Conservation (phyloP, 768 basidiomycete species). For the Lactarius tabidus region DNA sequence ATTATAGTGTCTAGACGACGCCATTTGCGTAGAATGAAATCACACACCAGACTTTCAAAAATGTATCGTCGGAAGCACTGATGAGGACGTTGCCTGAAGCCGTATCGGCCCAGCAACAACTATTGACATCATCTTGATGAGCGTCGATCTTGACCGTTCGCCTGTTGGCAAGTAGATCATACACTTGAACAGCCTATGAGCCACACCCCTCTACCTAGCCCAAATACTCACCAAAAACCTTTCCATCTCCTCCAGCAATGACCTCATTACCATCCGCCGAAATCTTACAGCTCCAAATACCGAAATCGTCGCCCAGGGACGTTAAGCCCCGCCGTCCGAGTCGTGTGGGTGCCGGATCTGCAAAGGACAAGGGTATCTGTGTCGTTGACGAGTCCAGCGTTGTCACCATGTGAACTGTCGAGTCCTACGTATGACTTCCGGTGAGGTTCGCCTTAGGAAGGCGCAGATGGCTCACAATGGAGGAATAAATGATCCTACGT, state of each 20-base stretch:
- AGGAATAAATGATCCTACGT: constrained; percentile 84
- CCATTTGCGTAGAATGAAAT: background rate
- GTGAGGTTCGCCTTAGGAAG: constrained; percentile 5
- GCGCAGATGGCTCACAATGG: constrained; percentile 53
- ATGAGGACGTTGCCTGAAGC: constrained; percentile 91
- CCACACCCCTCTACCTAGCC: background rate
- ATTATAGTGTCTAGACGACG: background rate
- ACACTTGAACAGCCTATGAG: constrained; percentile 49
- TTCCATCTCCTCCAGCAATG: constrained; percentile 84
- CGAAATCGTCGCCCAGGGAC: constrained; percentile 48
- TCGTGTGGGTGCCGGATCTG: constrained; percentile 28
- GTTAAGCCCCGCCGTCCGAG: constrained; percentile 30
- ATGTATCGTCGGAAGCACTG: constrained; percentile 92
- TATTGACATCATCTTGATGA: constrained; percentile 89
- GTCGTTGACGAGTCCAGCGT: constrained; percentile 56
- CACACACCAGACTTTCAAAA: constrained; percentile 88
- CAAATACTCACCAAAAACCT: constrained; percentile 58
- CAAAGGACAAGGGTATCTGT: constrained; percentile 58
- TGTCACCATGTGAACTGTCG: constrained; percentile 71
- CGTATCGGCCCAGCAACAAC: constrained; percentile 93
- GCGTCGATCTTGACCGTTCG: constrained; percentile 84
- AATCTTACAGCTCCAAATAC: constrained; percentile 93
- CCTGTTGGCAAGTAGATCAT: constrained; percentile 78
- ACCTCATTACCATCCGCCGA: constrained; percentile 96
- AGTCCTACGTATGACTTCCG: constrained; percentile 44